These are phyloP conservation scores for Fusarium oxysporum DNA, from an alignment of 2,329 filamentous ascomycete genomes.

Conservation along the genomic window DNA sequence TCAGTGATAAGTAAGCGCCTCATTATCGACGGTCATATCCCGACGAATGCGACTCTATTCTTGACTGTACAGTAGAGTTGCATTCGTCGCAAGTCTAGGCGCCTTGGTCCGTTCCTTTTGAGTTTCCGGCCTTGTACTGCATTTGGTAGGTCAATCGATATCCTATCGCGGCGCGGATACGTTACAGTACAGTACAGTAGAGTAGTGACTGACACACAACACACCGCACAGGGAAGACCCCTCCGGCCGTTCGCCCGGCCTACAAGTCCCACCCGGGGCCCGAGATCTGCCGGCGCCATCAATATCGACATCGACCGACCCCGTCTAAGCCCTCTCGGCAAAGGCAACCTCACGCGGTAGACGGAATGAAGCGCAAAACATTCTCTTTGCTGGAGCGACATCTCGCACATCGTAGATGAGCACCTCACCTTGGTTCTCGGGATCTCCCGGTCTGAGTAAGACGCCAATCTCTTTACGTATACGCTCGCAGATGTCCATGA, in stretches of 20 bases:
- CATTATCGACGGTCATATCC: slow-evolving; percentile 15
- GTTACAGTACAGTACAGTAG: neutral
- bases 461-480: slow-evolving; percentile 57
- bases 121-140: slow-evolving; percentile 16
- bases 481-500: slow-evolving; percentile 59
- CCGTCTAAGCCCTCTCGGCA: slow-evolving; percentile 52
- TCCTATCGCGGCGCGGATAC: slow-evolving; percentile 4
- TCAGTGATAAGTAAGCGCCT: slow-evolving; percentile 30
- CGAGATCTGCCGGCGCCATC: slow-evolving; percentile 24
- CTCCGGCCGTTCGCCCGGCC: slow-evolving; percentile 30
- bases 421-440: slow-evolving; percentile 61
- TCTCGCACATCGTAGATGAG: slow-evolving; percentile 79
- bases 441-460: slow-evolving; percentile 57
- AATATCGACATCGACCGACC: slow-evolving; percentile 11
- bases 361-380: slow-evolving; percentile 96
- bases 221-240: neutral
- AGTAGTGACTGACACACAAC: neutral
- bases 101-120: slow-evolving; percentile 12
- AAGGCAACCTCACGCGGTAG: slow-evolving; percentile 88
- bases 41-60: slow-evolving; percentile 26
- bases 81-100: slow-evolving; percentile 16
- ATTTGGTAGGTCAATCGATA: slow-evolving; percentile 9
- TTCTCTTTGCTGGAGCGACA: slow-evolving; percentile 92
- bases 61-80: slow-evolving; percentile 24
- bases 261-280: slow-evolving; percentile 15